Evolutionary conservation across 345 rosid genomes (phyloP).

Genomic region (Rhizophora apiculata): DNA sequence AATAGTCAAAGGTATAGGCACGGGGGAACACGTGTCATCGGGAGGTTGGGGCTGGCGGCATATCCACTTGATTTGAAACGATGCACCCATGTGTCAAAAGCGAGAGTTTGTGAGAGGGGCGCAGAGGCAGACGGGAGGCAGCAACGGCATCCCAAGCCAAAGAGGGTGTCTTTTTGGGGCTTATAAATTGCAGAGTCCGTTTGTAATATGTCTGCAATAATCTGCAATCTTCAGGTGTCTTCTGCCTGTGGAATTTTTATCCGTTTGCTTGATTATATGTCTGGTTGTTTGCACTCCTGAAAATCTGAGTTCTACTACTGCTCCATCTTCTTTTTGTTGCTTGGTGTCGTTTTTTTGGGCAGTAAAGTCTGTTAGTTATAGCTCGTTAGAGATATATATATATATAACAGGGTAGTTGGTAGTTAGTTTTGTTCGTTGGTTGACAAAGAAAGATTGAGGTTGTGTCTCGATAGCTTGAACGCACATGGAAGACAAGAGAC

Average conservation of each 20-base stretch:
- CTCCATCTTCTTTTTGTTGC: conserved; percentile 2
- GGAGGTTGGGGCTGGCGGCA: conserved; percentile 24
- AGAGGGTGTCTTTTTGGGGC: conserved; percentile 21
- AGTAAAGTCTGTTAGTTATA: conserved; percentile 24
- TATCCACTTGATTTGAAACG: conserved; percentile 21
- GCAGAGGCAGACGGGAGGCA: conserved; percentile 20
- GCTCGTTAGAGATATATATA: conserved; percentile 12
- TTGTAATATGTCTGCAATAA: conserved; percentile 13
- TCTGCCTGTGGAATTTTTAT: conserved; percentile 4
- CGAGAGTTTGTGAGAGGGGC: background rate
- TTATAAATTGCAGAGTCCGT: conserved; percentile 35
- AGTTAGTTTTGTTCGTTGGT: conserved; percentile 42
- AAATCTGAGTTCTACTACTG: conserved; percentile 35
- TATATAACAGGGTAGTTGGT: conserved; percentile 15
- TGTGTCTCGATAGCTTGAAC: background rate
- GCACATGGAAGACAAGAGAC: conserved; percentile 36
- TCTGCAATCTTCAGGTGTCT: conserved; percentile 37
- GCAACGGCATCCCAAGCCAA: conserved; percentile 2
- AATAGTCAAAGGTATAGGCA: conserved; percentile 17
- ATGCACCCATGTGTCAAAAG: conserved; percentile 20
- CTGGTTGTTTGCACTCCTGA: conserved; percentile 5
- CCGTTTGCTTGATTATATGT: conserved; percentile 2
- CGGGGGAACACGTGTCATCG: conserved; percentile 18
- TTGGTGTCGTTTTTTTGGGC: conserved; percentile 14
- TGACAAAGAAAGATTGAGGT: conserved; percentile 24